Percentiles rank a stretch among this genome's conserved stretches.
Evolutionary conservation across 2,329 filamentous ascomycete species (phyloP).

Genomic region (Elsinoe australis): DNA sequence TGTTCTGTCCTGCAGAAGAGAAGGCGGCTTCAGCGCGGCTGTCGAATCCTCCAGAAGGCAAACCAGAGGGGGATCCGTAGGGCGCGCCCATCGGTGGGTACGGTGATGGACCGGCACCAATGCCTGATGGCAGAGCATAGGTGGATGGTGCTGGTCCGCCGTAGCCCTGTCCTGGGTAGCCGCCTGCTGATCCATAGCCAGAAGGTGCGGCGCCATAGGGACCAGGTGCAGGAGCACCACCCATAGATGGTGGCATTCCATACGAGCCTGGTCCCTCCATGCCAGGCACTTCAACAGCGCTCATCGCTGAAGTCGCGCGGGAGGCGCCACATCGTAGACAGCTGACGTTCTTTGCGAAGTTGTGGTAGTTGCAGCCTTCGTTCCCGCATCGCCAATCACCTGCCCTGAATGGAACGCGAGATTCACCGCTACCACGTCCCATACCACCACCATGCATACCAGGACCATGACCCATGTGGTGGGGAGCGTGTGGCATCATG

Average conservation of each 20-base stretch:
- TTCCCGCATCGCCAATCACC: conserved; percentile 99
- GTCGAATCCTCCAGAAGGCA: conserved; percentile 83
- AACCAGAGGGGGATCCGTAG: conserved; percentile 66
- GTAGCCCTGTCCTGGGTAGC: conserved; percentile 66
- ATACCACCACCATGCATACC: conserved; percentile 57
- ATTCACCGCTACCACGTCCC: conserved; percentile 57
- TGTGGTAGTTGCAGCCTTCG: conserved; percentile 95
- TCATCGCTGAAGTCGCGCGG: conserved; percentile 84
- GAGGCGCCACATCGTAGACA: conserved; percentile 94
- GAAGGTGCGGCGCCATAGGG: conserved; percentile 61
- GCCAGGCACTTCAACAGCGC: conserved; percentile 69
- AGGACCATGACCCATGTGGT: conserved; percentile 39
- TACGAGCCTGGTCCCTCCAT: conserved; percentile 83
- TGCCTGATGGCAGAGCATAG: conserved; percentile 78
- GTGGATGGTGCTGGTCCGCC: conserved; percentile 80
- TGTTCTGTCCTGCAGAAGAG: conserved; percentile 56
- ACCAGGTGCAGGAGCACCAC: conserved; percentile 60
- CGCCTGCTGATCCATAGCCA: conserved; percentile 48
- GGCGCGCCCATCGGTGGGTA: conserved; percentile 80
- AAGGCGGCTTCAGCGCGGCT: conserved; percentile 94
- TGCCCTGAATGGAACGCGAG: conserved; percentile 84
- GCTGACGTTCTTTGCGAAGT: conserved; percentile 98
- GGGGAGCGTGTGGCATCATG: conserved; percentile 60
- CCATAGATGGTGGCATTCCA: conserved; percentile 83
- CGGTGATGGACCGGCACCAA: conserved; percentile 67